Percentiles rank a stretch among this genome's conserved stretches.
phyloP scores from a whole-genome alignment of 1,284 basidiomycete species.

The Psilocybe mexicana region DNA sequence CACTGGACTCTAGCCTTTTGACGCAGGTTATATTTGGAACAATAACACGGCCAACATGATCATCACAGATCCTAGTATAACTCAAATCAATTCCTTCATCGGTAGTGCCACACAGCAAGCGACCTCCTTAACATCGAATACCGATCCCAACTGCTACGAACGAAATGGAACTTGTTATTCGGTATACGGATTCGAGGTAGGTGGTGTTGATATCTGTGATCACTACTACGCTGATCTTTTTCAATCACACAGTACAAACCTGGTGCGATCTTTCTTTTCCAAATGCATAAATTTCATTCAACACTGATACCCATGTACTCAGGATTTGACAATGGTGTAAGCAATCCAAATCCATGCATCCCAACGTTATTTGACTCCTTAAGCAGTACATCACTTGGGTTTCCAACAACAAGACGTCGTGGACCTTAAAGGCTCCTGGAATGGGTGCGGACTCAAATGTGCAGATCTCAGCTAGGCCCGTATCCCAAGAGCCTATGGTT shows the following conservation, averaged over 20 bases:
- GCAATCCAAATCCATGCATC: constrained; percentile 16
- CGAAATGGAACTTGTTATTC: constrained; percentile 43
- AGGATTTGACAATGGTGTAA: constrained; percentile 51
- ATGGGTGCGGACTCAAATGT: constrained; percentile 58
- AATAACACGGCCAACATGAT: constrained; percentile 46
- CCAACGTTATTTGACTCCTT: constrained; percentile 10
- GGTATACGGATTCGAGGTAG: constrained; percentile 53
- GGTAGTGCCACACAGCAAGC: constrained; percentile 65
- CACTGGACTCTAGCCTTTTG: constrained; percentile 34
- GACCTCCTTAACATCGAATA: constrained; percentile 49
- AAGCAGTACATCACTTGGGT: constrained; percentile 72
- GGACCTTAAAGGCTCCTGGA: constrained; percentile 67
- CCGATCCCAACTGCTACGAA: constrained; percentile 47
- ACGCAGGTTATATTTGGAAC: constrained; percentile 48
- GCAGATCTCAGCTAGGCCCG: constrained; percentile 59
- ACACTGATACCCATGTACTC: neutral
- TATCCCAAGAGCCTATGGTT: constrained; percentile 76
- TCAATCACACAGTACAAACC: constrained; percentile 45
- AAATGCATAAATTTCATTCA: neutral
- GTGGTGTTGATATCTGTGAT: constrained; percentile 10
- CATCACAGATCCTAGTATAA: constrained; percentile 49
- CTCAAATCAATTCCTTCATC: constrained; percentile 50
- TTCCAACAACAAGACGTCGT: constrained; percentile 55
- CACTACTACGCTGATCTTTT: neutral
- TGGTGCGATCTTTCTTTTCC: constrained; percentile 30